Base-by-base conservation (phyloP, 2,329 filamentous ascomycete genomes). In the Phaeosphaeria sp. region DNA sequence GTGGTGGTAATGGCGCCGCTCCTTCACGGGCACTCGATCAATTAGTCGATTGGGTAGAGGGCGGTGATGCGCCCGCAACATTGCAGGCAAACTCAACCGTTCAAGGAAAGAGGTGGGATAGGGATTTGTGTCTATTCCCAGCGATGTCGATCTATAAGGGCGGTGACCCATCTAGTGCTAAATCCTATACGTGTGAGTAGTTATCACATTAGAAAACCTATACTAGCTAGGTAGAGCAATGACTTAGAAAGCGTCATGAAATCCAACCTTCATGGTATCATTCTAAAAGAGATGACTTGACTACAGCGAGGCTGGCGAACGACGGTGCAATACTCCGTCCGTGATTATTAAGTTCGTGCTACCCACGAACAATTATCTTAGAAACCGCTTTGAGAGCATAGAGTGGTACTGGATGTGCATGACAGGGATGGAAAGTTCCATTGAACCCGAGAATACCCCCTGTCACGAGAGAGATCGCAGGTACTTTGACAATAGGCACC, bases 31-130 rank as follows among this genome's bases (percentile, higher is more conserved):
- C 65, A 9, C 48, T 75, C 2, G 58, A 65, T 6, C 48, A 22
- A 10, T 55, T 74, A 27, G 62, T 67, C 9, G 63, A 67, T 3
- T 74, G 72, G 73, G 72, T 75, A 4, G 72, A 75, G 55, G 62
- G 65, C 11, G 66, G 66, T 1, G 53, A 57, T n/a, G 63, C 63
- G 15, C 69, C 71, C 1, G 66, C 9, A 11, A 36, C 6, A 11
- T 36, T 36, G 30, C 3, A 36, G 13, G 30, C 30, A 4, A 49
- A 49, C 21, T 41, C 30, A 21, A 50, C 47, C 2, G 52, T 49
- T 13, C 25, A 42, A 17, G 52, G 46, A n/a, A 47, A 46, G 22
- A 27, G 15, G 6, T 46, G 46, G 54, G 5, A 21, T n/a, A 25
- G 23, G 17, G 23, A 51, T 7, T 27, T 55, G 9, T 55, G 54